Percentiles rank a stretch among this genome's conserved stretches.
Evolutionary conservation across 768 basidiomycete genomes (phyloP).

Genomic region (Austroboletus eburneus): DNA sequence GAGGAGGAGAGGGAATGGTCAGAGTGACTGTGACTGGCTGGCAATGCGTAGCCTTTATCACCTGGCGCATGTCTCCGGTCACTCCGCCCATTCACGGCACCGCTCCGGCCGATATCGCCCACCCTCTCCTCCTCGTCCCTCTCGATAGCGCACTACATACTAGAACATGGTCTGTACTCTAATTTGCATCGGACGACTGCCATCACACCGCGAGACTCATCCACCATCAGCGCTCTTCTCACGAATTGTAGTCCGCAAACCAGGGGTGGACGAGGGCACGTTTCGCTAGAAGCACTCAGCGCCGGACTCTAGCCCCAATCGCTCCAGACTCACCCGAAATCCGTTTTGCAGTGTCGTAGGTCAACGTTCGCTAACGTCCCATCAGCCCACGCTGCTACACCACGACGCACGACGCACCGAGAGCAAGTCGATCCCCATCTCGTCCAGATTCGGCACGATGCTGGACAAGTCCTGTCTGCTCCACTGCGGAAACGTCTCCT

Average conservation of each 20-base stretch:
- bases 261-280: slow-evolving; percentile 50
- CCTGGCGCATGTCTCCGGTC: slow-evolving; percentile 18
- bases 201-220: not conserved
- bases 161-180: slow-evolving; percentile 22
- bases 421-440: slow-evolving; percentile 74
- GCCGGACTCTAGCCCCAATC: not conserved
- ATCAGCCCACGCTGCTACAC: too few species aligned
- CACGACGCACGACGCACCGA: slow-evolving; percentile 55
- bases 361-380: slow-evolving; percentile 62
- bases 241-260: slow-evolving; percentile 45
- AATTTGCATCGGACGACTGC: slow-evolving; percentile 11
- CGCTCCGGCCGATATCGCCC: slow-evolving; percentile 13
- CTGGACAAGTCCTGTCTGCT: slow-evolving; percentile 63
- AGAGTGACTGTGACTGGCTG: slow-evolving; percentile 28
- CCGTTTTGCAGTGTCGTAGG: slow-evolving; percentile 86
- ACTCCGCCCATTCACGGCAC: slow-evolving; percentile 25
- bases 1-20: slow-evolving; percentile 11
- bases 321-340: slow-evolving; percentile 68
- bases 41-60: slow-evolving; percentile 32
- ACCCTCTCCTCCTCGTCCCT: not conserved
- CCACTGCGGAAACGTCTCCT: slow-evolving; percentile 97
- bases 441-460: slow-evolving; percentile 69
- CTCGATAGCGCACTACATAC: slow-evolving; percentile 13
- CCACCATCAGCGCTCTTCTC: slow-evolving; percentile 6
- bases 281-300: slow-evolving; percentile 41